These are phyloP conservation scores for Panicum hallii DNA, from an alignment of 202 grass and related monocot genomes.

Conservation along the genomic window DNA sequence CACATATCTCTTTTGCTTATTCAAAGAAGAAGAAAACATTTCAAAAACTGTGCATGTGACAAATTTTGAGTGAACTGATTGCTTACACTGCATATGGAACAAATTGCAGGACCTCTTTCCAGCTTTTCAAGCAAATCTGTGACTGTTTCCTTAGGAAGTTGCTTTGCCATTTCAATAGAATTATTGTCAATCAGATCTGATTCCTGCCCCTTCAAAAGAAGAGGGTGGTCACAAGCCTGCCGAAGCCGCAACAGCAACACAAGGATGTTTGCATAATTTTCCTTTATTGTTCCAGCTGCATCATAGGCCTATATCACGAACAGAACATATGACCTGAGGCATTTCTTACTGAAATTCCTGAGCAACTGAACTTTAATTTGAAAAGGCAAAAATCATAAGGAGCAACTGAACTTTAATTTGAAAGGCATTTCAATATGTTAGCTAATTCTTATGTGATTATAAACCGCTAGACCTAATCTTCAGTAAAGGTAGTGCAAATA, in stretches of 20 bases:
- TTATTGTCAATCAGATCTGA: constrained; percentile 51
- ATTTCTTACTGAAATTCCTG: neutral
- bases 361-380: neutral
- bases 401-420: neutral
- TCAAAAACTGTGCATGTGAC: constrained; percentile 4
- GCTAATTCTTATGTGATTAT: neutral
- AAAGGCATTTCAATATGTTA: constrained; percentile 2
- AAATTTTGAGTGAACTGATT: constrained; percentile 32
- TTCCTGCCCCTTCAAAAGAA: constrained; percentile 72
- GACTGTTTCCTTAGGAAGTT: constrained; percentile 77
- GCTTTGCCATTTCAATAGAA: constrained; percentile 72
- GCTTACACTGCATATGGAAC: constrained; percentile 78
- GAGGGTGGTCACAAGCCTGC: constrained; percentile 88
- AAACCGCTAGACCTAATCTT: neutral
- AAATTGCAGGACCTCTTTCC: constrained; percentile 66
- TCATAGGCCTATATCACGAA: constrained; percentile 65
- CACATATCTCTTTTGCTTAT: neutral
- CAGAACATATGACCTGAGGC: constrained; percentile 2
- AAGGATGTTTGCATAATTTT: constrained; percentile 94
- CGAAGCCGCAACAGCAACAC: constrained; percentile 82
- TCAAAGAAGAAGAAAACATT: constrained; percentile 24
- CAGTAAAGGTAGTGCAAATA: constrained; percentile 15
- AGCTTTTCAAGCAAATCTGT: constrained; percentile 65
- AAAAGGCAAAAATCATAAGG: neutral
- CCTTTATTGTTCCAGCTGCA: constrained; percentile 79